Base-by-base conservation (phyloP, 306 rosid genomes). In the Neltuma alba region DNA sequence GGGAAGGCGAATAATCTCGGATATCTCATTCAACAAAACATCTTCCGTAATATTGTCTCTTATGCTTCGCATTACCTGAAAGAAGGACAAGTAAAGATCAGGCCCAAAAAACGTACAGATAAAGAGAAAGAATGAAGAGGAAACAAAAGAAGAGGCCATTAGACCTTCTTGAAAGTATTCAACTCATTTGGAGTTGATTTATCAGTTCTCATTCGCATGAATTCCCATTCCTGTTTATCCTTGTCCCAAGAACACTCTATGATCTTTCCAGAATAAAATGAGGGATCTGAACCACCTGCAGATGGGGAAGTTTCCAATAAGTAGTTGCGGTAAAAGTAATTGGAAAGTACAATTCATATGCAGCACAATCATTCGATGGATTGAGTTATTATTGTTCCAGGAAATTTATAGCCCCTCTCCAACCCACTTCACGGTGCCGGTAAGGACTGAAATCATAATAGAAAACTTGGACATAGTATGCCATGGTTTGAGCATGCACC, bases 31-130 rank as follows among this genome's bases (percentile, higher is more conserved):
- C 91, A 94, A 90, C 88, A 92, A 86, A 66, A 86, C 33, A 12
- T 94, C 97, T 81, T 89, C 80, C 1, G 97, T 94, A 80, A 94
- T 94, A 75, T 94, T 92, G 82, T 94, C 97, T 83, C 37, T 83
- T 86, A 94, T 94, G 80, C 98, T 94, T 70, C 87, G 90, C 96
- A 94, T 86, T 70, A 94, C 98, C 98, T 94, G 85, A 23, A 76
- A 80, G 58, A 54, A 79, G 25, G 45, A 60, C 15, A 33, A 21
- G 28, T 40, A 40, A 2, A 40, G 44, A 40, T 40, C 12, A 54
- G 66, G 58, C 60, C 13, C 44, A 40, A 40, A 40, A 40, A 40
- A 23, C 66, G 40, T 78, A 57, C 40, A 58, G 34, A 74, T 20
- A 62, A 68, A 75, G 37, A 47, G 47, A 68, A 5, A 54, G 15